A percentile compares a stretch with the other conserved stretches of the same genome.
Evolutionary conservation across 139 green algal species (phyloP).

Genomic region (Marvania coccoides): DNA sequence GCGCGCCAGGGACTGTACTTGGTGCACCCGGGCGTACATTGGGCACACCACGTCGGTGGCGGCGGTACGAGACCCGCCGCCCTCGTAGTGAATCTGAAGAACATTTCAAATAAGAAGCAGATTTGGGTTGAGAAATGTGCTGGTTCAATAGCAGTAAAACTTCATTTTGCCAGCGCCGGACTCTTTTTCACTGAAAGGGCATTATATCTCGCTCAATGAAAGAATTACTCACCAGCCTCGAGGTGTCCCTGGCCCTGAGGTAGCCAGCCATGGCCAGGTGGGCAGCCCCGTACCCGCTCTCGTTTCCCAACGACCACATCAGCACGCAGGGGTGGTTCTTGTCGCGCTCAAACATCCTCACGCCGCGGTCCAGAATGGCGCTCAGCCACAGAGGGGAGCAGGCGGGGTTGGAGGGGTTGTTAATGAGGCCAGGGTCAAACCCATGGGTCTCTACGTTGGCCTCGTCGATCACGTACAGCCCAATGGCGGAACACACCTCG

Average conservation of each 20-base stretch:
- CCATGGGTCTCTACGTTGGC: constrained; percentile 97
- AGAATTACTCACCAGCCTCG: constrained; percentile 64
- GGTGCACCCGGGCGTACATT: constrained; percentile 82
- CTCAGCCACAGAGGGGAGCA: constrained; percentile 54
- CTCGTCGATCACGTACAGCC: constrained; percentile 94
- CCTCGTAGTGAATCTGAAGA: constrained; percentile 42
- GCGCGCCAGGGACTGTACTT: constrained; percentile 28
- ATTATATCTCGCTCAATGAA: background rate
- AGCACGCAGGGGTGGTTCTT: constrained; percentile 85
- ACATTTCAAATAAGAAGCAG: background rate
- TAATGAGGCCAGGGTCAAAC: constrained; percentile 73
- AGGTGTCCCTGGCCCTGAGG: constrained; percentile 38
- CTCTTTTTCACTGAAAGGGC: background rate
- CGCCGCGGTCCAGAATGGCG: constrained; percentile 64
- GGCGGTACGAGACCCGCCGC: constrained; percentile 73
- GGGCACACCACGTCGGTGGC: constrained; percentile 94
- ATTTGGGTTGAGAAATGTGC: background rate
- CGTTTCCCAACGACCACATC: constrained; percentile 94
- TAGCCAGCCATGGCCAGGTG: constrained; percentile 61
- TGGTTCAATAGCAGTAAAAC: too few species aligned
- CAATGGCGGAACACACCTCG: constrained; percentile 76
- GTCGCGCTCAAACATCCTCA: constrained; percentile 78
- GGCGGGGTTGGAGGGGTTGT: constrained; percentile 64
- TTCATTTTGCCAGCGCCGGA: background rate
- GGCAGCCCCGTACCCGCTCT: constrained; percentile 73